A percentile compares a stretch with the other conserved stretches of the same genome.
Conservation (phyloP, 2,329 filamentous ascomycete genomes). For the Alternaria infectoria region DNA sequence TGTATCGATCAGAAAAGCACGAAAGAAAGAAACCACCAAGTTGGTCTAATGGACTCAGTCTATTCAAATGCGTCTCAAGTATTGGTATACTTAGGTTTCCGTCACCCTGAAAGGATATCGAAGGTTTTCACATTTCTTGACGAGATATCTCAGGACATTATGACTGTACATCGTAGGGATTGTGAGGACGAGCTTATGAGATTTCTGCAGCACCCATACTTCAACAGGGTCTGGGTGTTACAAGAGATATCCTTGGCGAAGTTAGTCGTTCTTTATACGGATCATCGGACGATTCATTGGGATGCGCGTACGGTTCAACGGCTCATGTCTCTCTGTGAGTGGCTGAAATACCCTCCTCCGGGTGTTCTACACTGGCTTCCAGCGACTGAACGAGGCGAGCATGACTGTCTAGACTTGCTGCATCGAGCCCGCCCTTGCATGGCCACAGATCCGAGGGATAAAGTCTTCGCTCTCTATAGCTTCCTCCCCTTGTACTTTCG, state of each 20-base stretch:
- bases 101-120: rapidly evolving
- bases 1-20: background rate
- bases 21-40: background rate
- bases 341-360: background rate
- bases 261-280: background rate
- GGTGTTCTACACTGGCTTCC: background rate
- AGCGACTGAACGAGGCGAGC: background rate
- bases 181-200: too few species aligned
- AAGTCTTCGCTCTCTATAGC: background rate
- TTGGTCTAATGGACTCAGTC: rapidly evolving
- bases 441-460: background rate
- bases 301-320: background rate
- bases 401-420: background rate
- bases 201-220: background rate
- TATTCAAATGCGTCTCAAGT: background rate
- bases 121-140: too few species aligned
- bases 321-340: background rate
- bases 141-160: too few species aligned
- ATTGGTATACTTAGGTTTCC: background rate
- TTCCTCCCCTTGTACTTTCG: background rate
- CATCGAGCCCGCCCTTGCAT: background rate
- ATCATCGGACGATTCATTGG: background rate
- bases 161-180: too few species aligned
- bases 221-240: background rate
- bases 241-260: background rate